These are phyloP conservation scores for Castanospermum australe DNA, from an alignment of 306 rosid genomes.

Conservation along the genomic window DNA sequence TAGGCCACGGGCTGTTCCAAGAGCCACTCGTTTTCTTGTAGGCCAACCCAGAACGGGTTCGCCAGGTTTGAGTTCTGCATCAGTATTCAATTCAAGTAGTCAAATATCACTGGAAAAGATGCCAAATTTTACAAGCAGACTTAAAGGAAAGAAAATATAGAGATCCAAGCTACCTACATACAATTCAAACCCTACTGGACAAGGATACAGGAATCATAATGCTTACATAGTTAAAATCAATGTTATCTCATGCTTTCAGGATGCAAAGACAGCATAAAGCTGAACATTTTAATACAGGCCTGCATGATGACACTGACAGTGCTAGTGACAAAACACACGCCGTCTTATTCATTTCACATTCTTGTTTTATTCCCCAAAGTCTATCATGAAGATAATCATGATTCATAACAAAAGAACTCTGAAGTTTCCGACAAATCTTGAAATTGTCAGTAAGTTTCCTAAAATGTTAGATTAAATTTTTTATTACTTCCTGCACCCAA, in stretches of 20 bases:
- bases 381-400: not conserved
- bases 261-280: conserved; percentile 7
- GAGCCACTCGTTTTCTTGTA: conserved; percentile 76
- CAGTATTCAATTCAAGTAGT: conserved; percentile 19
- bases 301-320: conserved; percentile 1
- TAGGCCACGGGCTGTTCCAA: conserved; percentile 92
- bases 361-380: not conserved
- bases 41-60: conserved; percentile 76
- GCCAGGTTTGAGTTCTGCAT: conserved; percentile 80
- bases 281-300: not conserved
- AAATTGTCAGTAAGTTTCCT: not conserved
- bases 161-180: not conserved
- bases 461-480: not conserved
- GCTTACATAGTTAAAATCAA: not conserved
- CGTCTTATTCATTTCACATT: not conserved
- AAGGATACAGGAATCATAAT: not conserved
- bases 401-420: not conserved
- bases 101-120: conserved; percentile 18
- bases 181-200: not conserved
- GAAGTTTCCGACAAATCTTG: not conserved
- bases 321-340: not conserved
- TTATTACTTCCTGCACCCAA: not conserved
- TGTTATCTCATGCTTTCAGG: conserved; percentile 1
- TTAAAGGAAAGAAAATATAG: not conserved
- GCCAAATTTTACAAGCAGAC: not conserved